Base-by-base conservation (phyloP, 1,139 yeast species). In the Candida sp. region DNA sequence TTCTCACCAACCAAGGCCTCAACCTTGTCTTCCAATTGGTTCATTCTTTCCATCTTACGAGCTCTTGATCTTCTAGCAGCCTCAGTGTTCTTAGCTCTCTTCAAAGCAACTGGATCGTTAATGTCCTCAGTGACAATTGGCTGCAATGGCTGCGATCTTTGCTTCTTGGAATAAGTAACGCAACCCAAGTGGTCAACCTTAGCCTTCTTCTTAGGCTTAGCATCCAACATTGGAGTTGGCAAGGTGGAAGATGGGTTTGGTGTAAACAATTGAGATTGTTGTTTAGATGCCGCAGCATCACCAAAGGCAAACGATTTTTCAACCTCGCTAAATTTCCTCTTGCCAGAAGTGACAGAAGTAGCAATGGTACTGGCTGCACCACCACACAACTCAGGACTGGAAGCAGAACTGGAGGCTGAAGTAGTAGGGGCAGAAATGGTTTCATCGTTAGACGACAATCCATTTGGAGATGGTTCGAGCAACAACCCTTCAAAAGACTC, bases 61-160 rank as follows among this genome's bases (percentile, higher is more conserved):
- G 97, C 97, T 62, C 98, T 82, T 42, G 98, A 91, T 67, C 98
- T 83, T 70, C 98, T 85, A 12, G 98, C 98, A 54, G 98, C 98
- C 69, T 92, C 97, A 26, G 98, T 93, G 78, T 93, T 93, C 69
- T 93, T 85, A 40, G 98, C 98, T 64, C 99, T 85, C 69, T 93
- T 90, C 63, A 90, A 66, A 48, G 91, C 83, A 52, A 81, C 82
- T 25, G 87, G 84, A 70, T 92, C 97, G 49, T 68, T 69, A 31
- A 47, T 53, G 35, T 79, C 75, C 37, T 77, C 81, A 49, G 85
- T 72, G 51, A 77, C 77, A 51, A 89, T 79, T 11, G 97, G 97
- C 55, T 82, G 78, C 67, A 92, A 80, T 12, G 90, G 77, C 52
- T 68, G 87, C 41, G 74, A 62, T 53, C 84, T 80, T 62, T 77